Evolutionary conservation across 441 rosid species (phyloP).

Genomic region (Pelargonium citronellum): DNA sequence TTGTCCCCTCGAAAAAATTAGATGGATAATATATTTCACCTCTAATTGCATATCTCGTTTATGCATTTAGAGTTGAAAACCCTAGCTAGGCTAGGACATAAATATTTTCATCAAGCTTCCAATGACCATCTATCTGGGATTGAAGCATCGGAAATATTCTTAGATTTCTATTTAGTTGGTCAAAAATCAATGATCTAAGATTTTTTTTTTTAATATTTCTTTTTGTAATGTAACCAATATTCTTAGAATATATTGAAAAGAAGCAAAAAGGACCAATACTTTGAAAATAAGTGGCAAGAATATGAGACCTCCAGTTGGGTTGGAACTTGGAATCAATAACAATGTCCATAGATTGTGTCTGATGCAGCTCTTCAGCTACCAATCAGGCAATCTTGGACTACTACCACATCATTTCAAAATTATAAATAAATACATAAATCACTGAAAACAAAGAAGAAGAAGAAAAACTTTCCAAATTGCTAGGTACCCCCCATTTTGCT

Average conservation of each 20-base stretch:
- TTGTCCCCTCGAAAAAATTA: too few relatives aligned
- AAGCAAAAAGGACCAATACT: background rate
- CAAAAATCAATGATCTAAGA: background rate
- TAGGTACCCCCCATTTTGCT: background rate
- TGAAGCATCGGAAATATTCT: background rate
- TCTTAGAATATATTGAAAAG: background rate
- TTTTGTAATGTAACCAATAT: background rate
- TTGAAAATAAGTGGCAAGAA: background rate
- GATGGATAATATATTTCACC: too few relatives aligned
- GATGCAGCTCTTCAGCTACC: background rate
- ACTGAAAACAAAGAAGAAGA: background rate
- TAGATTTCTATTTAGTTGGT: background rate
- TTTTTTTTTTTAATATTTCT: background rate
- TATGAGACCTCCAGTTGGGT: background rate
- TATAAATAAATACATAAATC: background rate
- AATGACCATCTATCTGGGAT: background rate
- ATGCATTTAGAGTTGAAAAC: too few relatives aligned
- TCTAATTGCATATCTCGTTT: too few relatives aligned
- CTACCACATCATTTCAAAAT: too few relatives aligned
- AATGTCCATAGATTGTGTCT: constrained; percentile 1
- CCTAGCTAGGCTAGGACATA: too few relatives aligned
- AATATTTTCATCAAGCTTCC: background rate
- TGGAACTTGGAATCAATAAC: constrained; percentile 1
- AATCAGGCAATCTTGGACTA: background rate
- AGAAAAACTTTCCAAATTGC: background rate